Evolutionary conservation across 2,329 filamentous ascomycete species (phyloP), one percentile per base, ranked within the genome.

Genomic region (Pezicula radicicola): DNA sequence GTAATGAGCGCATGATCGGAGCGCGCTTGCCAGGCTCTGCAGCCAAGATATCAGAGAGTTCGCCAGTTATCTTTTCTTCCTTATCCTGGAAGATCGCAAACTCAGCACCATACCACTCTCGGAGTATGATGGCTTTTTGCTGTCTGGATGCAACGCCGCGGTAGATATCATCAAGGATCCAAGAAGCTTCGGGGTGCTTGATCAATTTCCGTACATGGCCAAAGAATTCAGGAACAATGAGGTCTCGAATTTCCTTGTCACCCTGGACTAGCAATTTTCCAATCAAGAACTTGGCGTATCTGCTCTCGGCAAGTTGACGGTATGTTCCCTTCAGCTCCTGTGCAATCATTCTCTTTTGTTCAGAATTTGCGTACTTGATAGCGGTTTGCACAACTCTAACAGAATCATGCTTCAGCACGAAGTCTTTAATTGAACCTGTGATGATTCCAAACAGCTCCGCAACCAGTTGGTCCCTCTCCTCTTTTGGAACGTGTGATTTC

Each of bases 141-240:
- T 89, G 80, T 65, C 86, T 85, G 19, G 88, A 94, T 9, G 93
- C 92, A 52, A 93, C 86, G 45, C 87, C 88, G 55, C 94, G 85
- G 75, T 97, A 99, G 60, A 97, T 88, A 70, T 99, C 94, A 69
- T 99, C 95, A 40, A 99, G 76, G 61, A 99, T 97, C 92, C 94
- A 99, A 39, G 91, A 92, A 30, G 90, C 94, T 72, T 99, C 95
- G 1, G 93, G 84, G 71, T 99, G 94, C 70, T 96, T 94, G 69
- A 97, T 97, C 66, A 97, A 77, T 65, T 91, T 89, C 67, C 90
- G 88, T 56, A 97, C 89, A 69, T 93, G 86, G 53, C 94, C 92
- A 70, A 94, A 97, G 73, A 99, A 97, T 69, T 99, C 92, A 41
- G 90, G 87, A 12, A 99, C 85, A 63, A 99, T 89, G 59, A 95